Evolutionary conservation across 176 grass and related monocot species (phyloP), one percentile per base, ranked within the genome.

Genomic region (Aegilops longissima): DNA sequence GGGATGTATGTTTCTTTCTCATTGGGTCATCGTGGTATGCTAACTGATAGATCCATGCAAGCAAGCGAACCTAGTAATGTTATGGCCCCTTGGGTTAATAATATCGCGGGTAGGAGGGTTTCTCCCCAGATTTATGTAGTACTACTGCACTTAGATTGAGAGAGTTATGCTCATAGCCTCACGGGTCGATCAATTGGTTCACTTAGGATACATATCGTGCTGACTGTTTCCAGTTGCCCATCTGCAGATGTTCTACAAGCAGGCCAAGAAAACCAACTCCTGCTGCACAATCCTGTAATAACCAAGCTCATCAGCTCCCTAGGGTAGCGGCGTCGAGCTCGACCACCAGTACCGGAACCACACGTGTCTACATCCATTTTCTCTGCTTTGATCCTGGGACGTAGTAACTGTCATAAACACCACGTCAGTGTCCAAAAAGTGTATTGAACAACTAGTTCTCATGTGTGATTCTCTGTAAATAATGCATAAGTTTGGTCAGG

Each of bases 241-340:
- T 66, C n/a, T 73, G 88, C 91, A 98, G 95, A 92, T 95, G 93
- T 98, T 98, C 80, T 98, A 98, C 80, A 98, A 93, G 89, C 93
- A 98, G 77, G 95, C 95, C 34, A 95, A 93, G 93, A 95, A 93
- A 83, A 90, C 95, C 34, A 98, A 98, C 80, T 90, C 90, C 33
- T 98, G 91, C 14, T 98, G 95, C 85, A 90, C 91, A 12, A 88
- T 98, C 45, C 91, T 98, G 78, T 93, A 70, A 85, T 3, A 33
- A 77, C 17, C 52, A 56, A 61, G 8, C 6, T 31, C 30, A 31
- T 62, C 13, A 27, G 21, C 36, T 27, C 27, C 9, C 0, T 12
- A 49, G 12, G 40, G 66, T n/a, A 42, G 40, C n/a, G 47, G 35
- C 24, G 6, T 70, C 21, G 47, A 69, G 11, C 58, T 49, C 12